Percentiles rank a stretch among this genome's conserved stretches.
Evolutionary conservation across 495 filamentous ascomycete genomes (phyloP).

Genomic region (Parathielavia appendiculata): DNA sequence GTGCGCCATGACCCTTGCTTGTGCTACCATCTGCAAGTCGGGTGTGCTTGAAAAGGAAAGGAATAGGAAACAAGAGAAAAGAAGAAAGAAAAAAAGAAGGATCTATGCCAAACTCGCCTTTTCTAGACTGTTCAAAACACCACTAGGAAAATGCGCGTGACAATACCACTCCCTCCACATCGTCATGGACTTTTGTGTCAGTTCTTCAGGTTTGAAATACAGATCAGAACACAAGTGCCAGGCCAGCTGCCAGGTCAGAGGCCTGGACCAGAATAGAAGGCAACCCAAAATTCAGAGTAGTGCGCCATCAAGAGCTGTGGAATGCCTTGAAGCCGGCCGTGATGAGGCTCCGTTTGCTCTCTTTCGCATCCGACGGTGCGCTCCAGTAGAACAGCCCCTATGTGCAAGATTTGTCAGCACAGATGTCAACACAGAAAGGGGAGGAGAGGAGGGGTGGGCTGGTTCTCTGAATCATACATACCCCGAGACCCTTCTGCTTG

Average conservation of each 20-base stretch:
- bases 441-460: not conserved
- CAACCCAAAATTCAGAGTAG: not conserved
- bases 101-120: not conserved
- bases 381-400: constrained; percentile 88
- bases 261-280: no score
- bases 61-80: not conserved
- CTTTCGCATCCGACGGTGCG: constrained; percentile 70
- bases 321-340: constrained; percentile 68
- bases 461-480: constrained; percentile 28
- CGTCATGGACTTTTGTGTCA: no score
- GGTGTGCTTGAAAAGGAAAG: not conserved
- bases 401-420: constrained; percentile 1
- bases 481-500: constrained; percentile 66
- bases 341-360: constrained; percentile 62
- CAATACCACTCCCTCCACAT: no score
- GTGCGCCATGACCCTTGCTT: not conserved
- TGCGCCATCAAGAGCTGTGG: constrained; percentile 45
- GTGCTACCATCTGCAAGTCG: constrained; percentile 1
- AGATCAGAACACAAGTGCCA: not conserved
- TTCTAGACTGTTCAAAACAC: not conserved
- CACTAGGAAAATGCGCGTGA: no score
- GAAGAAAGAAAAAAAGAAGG: not conserved
- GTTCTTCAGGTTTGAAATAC: no score
- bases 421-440: not conserved
- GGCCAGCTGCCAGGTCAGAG: not conserved